A percentile compares a stretch with the other conserved stretches of the same genome.
phyloP scores from a whole-genome alignment of 176 grass and related monocot species.

The Thinopyrum elongatum region DNA sequence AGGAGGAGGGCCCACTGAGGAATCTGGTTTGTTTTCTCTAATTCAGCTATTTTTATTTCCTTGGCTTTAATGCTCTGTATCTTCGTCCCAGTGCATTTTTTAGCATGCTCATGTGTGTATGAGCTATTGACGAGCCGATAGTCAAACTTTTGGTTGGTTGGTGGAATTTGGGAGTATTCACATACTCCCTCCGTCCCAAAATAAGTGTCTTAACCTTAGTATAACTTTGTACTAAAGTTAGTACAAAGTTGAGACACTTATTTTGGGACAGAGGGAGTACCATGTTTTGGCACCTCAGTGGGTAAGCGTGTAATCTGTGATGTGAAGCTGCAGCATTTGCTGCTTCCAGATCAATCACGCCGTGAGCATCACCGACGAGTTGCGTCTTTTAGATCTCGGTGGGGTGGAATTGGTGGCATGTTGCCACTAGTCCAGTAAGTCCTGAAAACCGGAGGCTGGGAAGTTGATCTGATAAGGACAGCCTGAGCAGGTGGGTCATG shows the following conservation, averaged over 20 bases:
- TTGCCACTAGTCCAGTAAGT: not conserved
- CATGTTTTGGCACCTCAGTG: not conserved
- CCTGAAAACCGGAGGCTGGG: not conserved
- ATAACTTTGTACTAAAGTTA: too few relatives aligned
- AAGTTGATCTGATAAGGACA: not conserved
- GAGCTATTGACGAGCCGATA: constrained; percentile 9
- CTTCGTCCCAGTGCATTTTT: not conserved
- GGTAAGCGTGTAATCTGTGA: not conserved
- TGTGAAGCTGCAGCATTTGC: not conserved
- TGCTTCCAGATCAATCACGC: not conserved
- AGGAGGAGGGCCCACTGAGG: constrained; percentile 77
- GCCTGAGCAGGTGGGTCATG: not conserved
- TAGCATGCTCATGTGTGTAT: constrained; percentile 7
- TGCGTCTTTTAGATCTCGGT: not conserved
- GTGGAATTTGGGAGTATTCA: not conserved
- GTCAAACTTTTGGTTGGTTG: not conserved
- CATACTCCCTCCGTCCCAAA: not conserved
- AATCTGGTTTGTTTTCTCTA: constrained; percentile 61
- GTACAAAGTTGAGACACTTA: too few relatives aligned
- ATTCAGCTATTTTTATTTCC: constrained; percentile 4
- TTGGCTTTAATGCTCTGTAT: not conserved
- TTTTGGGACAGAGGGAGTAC: not conserved
- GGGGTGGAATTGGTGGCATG: not conserved
- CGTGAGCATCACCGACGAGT: not conserved
- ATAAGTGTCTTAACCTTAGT: too few relatives aligned